phyloP scores from a whole-genome alignment of 495 filamentous ascomycete species.

The Aspergillus steynii region DNA sequence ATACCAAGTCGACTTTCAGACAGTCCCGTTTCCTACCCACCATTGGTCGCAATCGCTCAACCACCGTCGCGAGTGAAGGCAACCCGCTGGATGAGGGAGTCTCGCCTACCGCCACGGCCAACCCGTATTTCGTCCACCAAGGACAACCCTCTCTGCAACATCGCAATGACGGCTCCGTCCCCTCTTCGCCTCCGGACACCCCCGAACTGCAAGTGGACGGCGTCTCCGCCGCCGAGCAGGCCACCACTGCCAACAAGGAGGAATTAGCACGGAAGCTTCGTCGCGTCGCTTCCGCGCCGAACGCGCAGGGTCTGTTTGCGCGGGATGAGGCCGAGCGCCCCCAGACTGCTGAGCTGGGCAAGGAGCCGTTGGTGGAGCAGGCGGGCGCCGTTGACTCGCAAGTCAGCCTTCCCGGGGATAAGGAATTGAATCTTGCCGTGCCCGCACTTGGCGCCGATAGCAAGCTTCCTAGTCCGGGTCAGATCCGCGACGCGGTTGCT shows the following conservation, averaged over 20 bases:
- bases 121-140: conserved; percentile 97
- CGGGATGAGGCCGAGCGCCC: conserved; percentile 69
- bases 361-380: conserved; percentile 66
- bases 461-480: conserved; percentile 49
- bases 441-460: conserved; percentile 41
- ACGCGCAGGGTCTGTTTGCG: conserved; percentile 90
- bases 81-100: conserved; percentile 84
- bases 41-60: conserved; percentile 75
- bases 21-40: conserved; percentile 82
- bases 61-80: conserved; percentile 91
- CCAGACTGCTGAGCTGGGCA: conserved; percentile 76
- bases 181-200: conserved; percentile 93
- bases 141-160: conserved; percentile 90
- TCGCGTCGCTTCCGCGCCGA: conserved; percentile 92
- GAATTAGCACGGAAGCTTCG: conserved; percentile 90
- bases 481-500: conserved; percentile 59
- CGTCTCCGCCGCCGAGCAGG: conserved; percentile 72
- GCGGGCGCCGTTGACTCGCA: conserved; percentile 55
- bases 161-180: conserved; percentile 92
- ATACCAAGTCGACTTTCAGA: conserved; percentile 68
- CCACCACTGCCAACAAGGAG: conserved; percentile 80
- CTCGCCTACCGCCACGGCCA: conserved; percentile 91
- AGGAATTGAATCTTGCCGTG: conserved; percentile 44
- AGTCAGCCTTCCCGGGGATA: conserved; percentile 49
- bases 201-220: conserved; percentile 73